Conservation (phyloP, 345 rosid species). For the Diplotaxis tenuifolia region DNA sequence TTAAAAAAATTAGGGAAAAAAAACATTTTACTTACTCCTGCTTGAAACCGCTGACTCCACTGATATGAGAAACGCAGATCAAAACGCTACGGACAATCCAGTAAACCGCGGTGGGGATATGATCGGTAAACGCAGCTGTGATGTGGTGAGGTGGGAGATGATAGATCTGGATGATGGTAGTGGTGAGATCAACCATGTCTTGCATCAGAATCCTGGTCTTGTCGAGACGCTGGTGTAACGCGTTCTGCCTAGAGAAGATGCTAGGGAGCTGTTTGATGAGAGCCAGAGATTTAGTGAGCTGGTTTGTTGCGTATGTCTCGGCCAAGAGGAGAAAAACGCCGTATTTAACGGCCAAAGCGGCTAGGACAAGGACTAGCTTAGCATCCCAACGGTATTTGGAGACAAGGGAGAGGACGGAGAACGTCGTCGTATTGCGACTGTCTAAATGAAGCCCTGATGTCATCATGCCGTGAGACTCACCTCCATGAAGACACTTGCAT, state of each 20-base stretch:
- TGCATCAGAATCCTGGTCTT: conserved; percentile 49
- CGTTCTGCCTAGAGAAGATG: conserved; percentile 46
- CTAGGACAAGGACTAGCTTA: conserved; percentile 66
- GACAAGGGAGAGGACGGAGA: conserved; percentile 52
- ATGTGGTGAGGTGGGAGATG: conserved; percentile 63
- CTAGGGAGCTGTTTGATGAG: conserved; percentile 71
- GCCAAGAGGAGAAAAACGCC: conserved; percentile 80
- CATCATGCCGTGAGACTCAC: conserved; percentile 50
- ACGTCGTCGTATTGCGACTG: conserved; percentile 41
- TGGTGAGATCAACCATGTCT: conserved; percentile 61
- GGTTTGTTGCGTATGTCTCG: conserved; percentile 63
- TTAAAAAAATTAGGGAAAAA: background rate
- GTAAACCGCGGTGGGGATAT: conserved; percentile 69
- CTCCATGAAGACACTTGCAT: conserved; percentile 57
- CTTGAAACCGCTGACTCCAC: conserved; percentile 49
- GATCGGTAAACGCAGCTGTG: conserved; percentile 43
- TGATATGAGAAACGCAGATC: conserved; percentile 66
- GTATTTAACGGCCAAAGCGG: conserved; percentile 79
- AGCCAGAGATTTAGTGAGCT: conserved; percentile 75
- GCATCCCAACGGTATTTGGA: conserved; percentile 70
- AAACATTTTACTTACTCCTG: conserved; percentile 46
- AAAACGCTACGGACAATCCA: conserved; percentile 74
- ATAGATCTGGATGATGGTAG: conserved; percentile 50
- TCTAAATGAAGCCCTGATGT: conserved; percentile 35
- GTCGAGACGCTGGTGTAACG: conserved; percentile 54